Base-by-base conservation (phyloP, 768 basidiomycete species). In the Lyophyllum decastes region DNA sequence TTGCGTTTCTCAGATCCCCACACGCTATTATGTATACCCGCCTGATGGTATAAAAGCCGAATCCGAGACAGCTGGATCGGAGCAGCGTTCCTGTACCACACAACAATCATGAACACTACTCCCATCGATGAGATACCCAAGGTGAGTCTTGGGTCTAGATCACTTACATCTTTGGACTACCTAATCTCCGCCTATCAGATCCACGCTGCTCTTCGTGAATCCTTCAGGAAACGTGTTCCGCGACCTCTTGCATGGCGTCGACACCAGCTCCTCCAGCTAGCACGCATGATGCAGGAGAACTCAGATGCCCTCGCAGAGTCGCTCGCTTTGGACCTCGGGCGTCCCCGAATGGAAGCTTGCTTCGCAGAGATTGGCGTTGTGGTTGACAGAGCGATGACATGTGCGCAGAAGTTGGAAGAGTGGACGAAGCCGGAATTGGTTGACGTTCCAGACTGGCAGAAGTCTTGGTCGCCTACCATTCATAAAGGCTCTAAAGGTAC, bases 221-320 rank as follows among this genome's bases (percentile, higher is more conserved):
- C 81, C 5, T 90, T 89, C 71, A 69, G 69, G n/a, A 61, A 75
- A 0, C 82, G 84, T 2, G 61, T 73, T 38, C 80, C 84, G 0
- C 76, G 74, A n/a, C 72, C 83, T 2, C 62, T 90, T 38, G 69
- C 71, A 57, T 91, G 82, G 79, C 81, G 90, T 16, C 80, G 82
- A 53, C 77, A 81, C 46, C 90, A 92, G 61, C 77, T 92, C 43
- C 73, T 76, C 44, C 84, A 86, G 61, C 76, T 91, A 30, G 85
- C 82, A 24, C 81, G 77, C 22, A 71, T 89, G 71, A 70, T 78
- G 22, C 82, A 89, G 61, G 84, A 89, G n/a, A 87, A 92, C 68
- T 64, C 73, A 3, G 76, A 83, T 3, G 77, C 73, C 3, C 66
- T 90, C 49, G 75, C 75, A 14, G 77, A 79, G 2, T 80, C 86